phyloP scores from a whole-genome alignment of 2,329 filamentous ascomycete species.

The Aureobasidium sp. region DNA sequence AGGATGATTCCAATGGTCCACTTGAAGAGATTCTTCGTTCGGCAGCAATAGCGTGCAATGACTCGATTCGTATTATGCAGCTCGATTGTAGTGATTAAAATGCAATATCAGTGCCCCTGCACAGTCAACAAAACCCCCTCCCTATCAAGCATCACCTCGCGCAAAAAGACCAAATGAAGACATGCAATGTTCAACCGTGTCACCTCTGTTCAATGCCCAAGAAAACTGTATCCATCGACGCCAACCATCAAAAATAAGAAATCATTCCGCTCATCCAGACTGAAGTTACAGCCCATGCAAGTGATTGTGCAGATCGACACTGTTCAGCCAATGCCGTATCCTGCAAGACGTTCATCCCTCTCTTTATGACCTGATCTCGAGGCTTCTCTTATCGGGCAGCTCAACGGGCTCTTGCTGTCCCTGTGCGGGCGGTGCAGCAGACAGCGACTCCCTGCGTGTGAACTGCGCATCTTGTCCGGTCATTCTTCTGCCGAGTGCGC shows the following conservation, averaged over 20 bases:
- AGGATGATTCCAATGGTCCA: too few relatives aligned
- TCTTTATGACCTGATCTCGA: constrained; percentile 2
- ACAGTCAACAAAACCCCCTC: not conserved
- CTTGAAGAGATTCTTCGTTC: not conserved
- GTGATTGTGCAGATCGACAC: not conserved
- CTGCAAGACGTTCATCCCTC: not conserved
- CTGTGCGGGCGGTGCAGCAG: constrained; percentile 23
- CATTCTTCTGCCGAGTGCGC: constrained; percentile 80
- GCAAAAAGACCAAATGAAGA: not conserved
- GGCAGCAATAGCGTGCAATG: too few relatives aligned
- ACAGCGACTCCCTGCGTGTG: constrained; percentile 39
- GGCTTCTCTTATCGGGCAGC: constrained; percentile 10
- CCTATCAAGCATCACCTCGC: not conserved
- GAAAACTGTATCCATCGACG: not conserved
- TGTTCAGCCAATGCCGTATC: not conserved
- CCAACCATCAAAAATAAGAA: not conserved
- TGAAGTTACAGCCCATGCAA: not conserved
- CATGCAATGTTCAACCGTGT: not conserved
- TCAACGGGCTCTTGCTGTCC: constrained; percentile 8
- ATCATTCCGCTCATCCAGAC: not conserved
- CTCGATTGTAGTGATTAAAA: not conserved
- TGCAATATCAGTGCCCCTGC: not conserved
- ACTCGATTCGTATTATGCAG: not conserved
- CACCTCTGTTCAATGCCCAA: not conserved
- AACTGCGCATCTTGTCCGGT: constrained; percentile 82